These are phyloP conservation scores for Phytopythium boreale DNA, from an alignment of 352 stramenopile species.

Conservation along the genomic window DNA sequence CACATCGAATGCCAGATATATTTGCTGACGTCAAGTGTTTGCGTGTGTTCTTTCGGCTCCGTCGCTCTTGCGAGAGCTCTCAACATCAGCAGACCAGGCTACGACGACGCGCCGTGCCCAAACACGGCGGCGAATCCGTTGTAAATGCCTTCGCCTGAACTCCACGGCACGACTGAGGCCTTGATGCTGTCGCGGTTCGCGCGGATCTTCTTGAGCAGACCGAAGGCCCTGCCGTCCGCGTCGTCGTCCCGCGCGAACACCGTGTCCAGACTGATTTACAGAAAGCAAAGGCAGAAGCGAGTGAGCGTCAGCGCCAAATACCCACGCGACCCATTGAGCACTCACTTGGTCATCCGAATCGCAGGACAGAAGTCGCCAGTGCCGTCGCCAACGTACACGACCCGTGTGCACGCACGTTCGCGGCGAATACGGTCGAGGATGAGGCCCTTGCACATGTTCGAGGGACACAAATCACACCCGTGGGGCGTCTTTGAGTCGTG, in stretches of 20 bases:
- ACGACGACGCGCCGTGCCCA: not conserved
- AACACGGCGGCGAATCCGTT: constrained; percentile 26
- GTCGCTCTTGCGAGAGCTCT: no score
- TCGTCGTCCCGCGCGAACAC: constrained; percentile 65
- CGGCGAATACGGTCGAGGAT: constrained; percentile 54
- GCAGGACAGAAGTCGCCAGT: constrained; percentile 66
- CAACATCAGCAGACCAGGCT: not conserved
- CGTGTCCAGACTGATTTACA: constrained; percentile 34
- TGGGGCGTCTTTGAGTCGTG: constrained; percentile 39
- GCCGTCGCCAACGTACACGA: constrained; percentile 78
- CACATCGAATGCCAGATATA: no score
- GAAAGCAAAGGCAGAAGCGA: not conserved
- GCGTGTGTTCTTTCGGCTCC: no score
- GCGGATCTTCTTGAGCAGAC: constrained; percentile 51
- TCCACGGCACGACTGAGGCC: constrained; percentile 55
- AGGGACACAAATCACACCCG: constrained; percentile 51
- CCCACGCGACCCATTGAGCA: not conserved
- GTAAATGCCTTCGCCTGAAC: constrained; percentile 60
- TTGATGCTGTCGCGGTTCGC: constrained; percentile 27
- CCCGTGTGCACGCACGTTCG: constrained; percentile 26
- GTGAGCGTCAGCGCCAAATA: not conserved
- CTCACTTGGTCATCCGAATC: constrained; percentile 49
- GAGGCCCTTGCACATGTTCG: constrained; percentile 82
- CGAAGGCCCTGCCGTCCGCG: constrained; percentile 40
- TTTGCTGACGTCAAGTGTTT: no score